A percentile compares a stretch with the other conserved stretches of the same genome.
Conservation (phyloP, 2,329 filamentous ascomycete genomes). For the Colletotrichum australisinense region DNA sequence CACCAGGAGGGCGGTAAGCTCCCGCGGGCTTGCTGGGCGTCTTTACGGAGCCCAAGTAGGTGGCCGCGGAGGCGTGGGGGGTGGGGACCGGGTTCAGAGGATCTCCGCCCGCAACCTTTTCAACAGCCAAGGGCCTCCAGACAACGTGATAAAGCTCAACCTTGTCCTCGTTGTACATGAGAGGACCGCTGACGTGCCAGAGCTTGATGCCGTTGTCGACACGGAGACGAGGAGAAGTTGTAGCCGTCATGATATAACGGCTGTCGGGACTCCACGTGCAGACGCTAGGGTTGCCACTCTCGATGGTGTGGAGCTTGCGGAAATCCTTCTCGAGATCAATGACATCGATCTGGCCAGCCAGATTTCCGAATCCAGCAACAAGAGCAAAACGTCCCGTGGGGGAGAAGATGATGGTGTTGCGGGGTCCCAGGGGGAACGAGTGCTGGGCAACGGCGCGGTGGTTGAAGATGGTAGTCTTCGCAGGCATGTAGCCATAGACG, state of each 20-base stretch:
- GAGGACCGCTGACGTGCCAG: slow-evolving; percentile 87
- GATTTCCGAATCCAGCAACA: slow-evolving; percentile 95
- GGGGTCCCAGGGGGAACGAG: slow-evolving; percentile 85
- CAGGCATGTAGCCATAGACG: slow-evolving; percentile 98
- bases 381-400: slow-evolving; percentile 93
- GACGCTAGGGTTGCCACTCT: slow-evolving; percentile 94
- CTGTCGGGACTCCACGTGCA: slow-evolving; percentile 98
- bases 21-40: slow-evolving; percentile 97
- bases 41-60: slow-evolving; percentile 88
- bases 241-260: slow-evolving; percentile 96
- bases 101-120: slow-evolving; percentile 71
- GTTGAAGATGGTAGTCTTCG: slow-evolving; percentile 98
- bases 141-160: slow-evolving; percentile 90
- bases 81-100: slow-evolving; percentile 79
- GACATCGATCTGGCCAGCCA: slow-evolving; percentile 97
- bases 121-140: slow-evolving; percentile 82
- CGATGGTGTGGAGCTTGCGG: slow-evolving; percentile 90
- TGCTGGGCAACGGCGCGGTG: slow-evolving; percentile 84
- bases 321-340: slow-evolving; percentile 97
- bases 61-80: slow-evolving; percentile 84
- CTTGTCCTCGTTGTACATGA: slow-evolving; percentile 98
- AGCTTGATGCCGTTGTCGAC: slow-evolving; percentile 97
- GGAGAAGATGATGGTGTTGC: slow-evolving; percentile 96
- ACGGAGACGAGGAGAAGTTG: slow-evolving; percentile 91
- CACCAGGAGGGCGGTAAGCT: slow-evolving; percentile 94